A percentile compares a stretch with the other conserved stretches of the same genome.
These are phyloP conservation scores for Cutaneotrichosporon arboriforme DNA, from an alignment of 1,284 basidiomycete genomes.

Conservation along the genomic window DNA sequence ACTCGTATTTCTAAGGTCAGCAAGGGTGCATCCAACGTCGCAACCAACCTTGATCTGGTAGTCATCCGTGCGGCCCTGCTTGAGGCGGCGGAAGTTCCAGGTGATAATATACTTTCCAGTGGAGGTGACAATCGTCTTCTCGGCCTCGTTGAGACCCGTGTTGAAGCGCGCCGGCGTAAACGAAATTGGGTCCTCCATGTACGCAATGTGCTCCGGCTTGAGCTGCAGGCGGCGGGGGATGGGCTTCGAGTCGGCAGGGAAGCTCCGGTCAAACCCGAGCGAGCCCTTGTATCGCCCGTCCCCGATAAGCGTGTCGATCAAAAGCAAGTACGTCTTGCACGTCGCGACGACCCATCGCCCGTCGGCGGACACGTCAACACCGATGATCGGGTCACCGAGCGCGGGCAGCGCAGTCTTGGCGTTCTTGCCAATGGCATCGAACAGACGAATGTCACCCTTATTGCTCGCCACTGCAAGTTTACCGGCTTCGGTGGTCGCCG, in stretches of 20 bases:
- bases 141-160: slow-evolving; percentile 73
- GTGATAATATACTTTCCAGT: slow-evolving; percentile 92
- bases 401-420: slow-evolving; percentile 98
- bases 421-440: slow-evolving; percentile 95
- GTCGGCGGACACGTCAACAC: slow-evolving; percentile 89
- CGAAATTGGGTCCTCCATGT: slow-evolving; percentile 81
- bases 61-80: slow-evolving; percentile 80
- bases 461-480: slow-evolving; percentile 89
- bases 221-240: slow-evolving; percentile 84
- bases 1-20: slow-evolving; percentile 62
- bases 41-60: slow-evolving; percentile 82
- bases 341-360: slow-evolving; percentile 96
- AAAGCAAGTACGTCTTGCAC: slow-evolving; percentile 85
- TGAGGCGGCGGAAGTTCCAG: slow-evolving; percentile 94
- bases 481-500: slow-evolving; percentile 80
- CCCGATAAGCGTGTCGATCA: slow-evolving; percentile 93
- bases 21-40: background rate
- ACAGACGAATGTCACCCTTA: slow-evolving; percentile 94
- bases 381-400: slow-evolving; percentile 89
- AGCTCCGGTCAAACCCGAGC: slow-evolving; percentile 88
- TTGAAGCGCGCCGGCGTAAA: slow-evolving; percentile 97
- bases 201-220: slow-evolving; percentile 86
- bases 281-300: slow-evolving; percentile 81
- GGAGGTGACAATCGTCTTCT: slow-evolving; percentile 94
- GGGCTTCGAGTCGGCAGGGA: slow-evolving; percentile 91